Base-by-base conservation (phyloP, 164 flowering plant genomes). In the Warburgia ugandensis region DNA sequence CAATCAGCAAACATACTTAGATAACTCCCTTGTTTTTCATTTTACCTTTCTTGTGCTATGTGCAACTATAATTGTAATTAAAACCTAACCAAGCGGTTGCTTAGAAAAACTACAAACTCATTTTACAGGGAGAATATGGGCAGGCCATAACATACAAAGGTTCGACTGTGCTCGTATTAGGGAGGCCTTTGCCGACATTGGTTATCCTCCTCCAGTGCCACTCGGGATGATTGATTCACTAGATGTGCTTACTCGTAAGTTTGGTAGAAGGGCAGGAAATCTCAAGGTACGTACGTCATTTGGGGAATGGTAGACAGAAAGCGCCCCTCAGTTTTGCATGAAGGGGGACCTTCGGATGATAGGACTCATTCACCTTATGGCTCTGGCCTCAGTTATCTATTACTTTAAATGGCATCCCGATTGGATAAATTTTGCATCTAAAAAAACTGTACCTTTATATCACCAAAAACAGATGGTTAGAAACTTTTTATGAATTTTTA, bases 251-350 rank as follows among this genome's bases (percentile, higher is more conserved):
- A 56, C 77, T 1, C 63, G 72, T 26, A 83, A 75, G 58, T 89
- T 89, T 61, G 97, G 97, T 16, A 73, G 67, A 53, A 73, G 97
- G 74, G 97, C 97, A 51, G 92, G 95, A 20, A 68, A 89, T 33
- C 81, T 89, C 89, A 89, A 89, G 94, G 96, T 80, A 68, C 0
- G 58, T 49, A 40, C n/a, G 11, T 4, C 45, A 6, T 7, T 17
- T 1, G n/a, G n/a, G 16, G 10, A 2, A 0, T 39, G 7, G 43
- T 13, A 39, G 43, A 13, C 6, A 6, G n/a, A n/a, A n/a, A n/a
- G n/a, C n/a, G n/a, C n/a, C n/a, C n/a, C n/a, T n/a, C n/a, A 8
- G 9, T 33, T 33, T 33, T 14, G 11, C 14, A 8, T 0, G 14
- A 33, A 9, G 9, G 37, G 14, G 14, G 9, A 33, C 14, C 14